Evolutionary conservation across 495 filamentous ascomycete species (phyloP).

Genomic region (Penicillium lividum): DNA sequence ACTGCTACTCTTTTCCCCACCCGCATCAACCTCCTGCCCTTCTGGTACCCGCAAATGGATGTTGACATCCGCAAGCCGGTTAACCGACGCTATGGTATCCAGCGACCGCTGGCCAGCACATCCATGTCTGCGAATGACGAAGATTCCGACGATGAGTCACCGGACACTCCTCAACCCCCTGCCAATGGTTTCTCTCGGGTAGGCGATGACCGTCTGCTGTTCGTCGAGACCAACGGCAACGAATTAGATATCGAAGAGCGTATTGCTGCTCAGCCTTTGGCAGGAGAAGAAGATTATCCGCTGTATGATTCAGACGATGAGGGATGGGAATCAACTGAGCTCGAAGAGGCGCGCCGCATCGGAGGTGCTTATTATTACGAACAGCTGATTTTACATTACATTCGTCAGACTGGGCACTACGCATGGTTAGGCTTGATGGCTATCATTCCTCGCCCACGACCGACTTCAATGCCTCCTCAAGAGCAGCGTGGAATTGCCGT

Average conservation of each 20-base stretch:
- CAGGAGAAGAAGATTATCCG: conserved; percentile 70
- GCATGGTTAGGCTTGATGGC: conserved; percentile 47
- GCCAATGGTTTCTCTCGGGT: conserved; percentile 16
- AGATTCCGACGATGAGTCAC: conserved; percentile 58
- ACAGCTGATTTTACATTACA: conserved; percentile 52
- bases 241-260: conserved; percentile 76
- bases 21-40: conserved; percentile 87
- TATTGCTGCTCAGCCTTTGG: conserved; percentile 58
- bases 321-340: conserved; percentile 60
- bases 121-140: conserved; percentile 77
- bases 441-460: conserved; percentile 59
- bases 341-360: conserved; percentile 71
- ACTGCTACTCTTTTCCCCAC: conserved; percentile 82
- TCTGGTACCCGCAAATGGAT: conserved; percentile 98
- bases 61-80: conserved; percentile 94
- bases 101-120: conserved; percentile 70
- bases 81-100: conserved; percentile 84
- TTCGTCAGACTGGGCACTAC: conserved; percentile 38
- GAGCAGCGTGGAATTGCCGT: conserved; percentile 49
- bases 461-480: conserved; percentile 59
- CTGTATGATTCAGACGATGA: conserved; percentile 94
- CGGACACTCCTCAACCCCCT: conserved; percentile 8
- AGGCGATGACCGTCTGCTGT: conserved; percentile 31
- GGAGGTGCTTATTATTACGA: conserved; percentile 71
- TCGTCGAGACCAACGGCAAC: conserved; percentile 47